A percentile compares a stretch with the other conserved stretches of the same genome.
Evolutionary conservation across 495 filamentous ascomycete genomes (phyloP).

Genomic region (Pseudevernia furfuracea): DNA sequence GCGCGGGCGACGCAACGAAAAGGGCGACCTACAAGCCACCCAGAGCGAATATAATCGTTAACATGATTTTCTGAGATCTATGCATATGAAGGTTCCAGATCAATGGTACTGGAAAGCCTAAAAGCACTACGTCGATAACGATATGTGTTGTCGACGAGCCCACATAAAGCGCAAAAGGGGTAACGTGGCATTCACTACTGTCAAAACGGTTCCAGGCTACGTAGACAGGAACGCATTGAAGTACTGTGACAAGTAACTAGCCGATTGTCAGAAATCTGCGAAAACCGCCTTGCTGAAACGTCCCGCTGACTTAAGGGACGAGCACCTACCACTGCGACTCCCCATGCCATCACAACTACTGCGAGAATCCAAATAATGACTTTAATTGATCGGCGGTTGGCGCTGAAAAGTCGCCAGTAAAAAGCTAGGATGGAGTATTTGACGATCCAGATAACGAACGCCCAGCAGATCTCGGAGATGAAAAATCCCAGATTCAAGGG

Average conservation of each 20-base stretch:
- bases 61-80: constrained; percentile 28
- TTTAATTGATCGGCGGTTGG: not conserved
- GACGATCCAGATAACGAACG: constrained; percentile 26
- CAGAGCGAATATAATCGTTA: constrained; percentile 19
- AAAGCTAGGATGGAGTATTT: constrained; percentile 38
- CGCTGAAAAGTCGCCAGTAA: constrained; percentile 37
- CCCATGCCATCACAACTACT: constrained; percentile 21
- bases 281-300: not conserved
- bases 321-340: constrained; percentile 1
- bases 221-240: constrained; percentile 31
- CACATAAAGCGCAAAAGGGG: constrained; percentile 19
- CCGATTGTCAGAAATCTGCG: not conserved
- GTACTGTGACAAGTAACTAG: constrained; percentile 30
- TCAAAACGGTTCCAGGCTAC: constrained; percentile 25
- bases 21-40: constrained; percentile 17
- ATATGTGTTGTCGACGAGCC: constrained; percentile 28
- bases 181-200: constrained; percentile 21
- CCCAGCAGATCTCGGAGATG: constrained; percentile 28
- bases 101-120: constrained; percentile 37
- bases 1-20: not conserved
- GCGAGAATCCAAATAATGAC: constrained; percentile 31
- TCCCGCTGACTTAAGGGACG: not conserved
- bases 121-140: constrained; percentile 33
- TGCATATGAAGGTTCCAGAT: constrained; percentile 35
- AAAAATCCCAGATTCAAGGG: too few species aligned